Evolutionary conservation across 176 grass and related monocot genomes (phyloP).

Genomic region (Musa itinerans): DNA sequence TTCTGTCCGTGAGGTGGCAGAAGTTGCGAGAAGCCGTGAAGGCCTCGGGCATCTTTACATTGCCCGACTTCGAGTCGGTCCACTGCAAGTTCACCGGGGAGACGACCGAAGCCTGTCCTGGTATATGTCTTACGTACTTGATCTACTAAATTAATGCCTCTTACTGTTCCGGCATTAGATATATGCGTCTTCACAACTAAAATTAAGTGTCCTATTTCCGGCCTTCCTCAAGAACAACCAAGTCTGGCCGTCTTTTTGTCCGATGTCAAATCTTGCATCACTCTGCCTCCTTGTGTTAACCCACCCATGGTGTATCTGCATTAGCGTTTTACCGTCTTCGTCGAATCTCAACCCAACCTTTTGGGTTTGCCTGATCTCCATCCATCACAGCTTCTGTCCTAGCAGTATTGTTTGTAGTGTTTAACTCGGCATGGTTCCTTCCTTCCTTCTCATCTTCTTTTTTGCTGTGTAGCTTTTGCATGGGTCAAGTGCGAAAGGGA

Average conservation of each 20-base stretch:
- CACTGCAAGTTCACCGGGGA: constrained; percentile 46
- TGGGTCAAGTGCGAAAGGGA: constrained; percentile 56
- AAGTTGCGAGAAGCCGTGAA: constrained; percentile 40
- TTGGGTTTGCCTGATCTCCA: no score
- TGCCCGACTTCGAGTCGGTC: constrained; percentile 23
- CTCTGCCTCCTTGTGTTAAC: no score
- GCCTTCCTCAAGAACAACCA: no score
- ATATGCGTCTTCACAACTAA: no score
- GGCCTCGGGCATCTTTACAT: constrained; percentile 40
- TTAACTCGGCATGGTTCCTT: no score
- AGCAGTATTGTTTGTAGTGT: background rate
- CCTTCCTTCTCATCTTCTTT: background rate
- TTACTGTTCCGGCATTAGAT: no score
- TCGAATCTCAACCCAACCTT: no score
- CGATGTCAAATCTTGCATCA: no score
- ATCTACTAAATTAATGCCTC: background rate
- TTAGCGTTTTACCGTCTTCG: no score
- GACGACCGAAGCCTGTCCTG: constrained; percentile 29
- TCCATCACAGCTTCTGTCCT: background rate
- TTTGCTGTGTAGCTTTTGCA: constrained; percentile 43
- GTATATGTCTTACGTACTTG: constrained; percentile 1
- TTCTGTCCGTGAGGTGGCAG: constrained; percentile 41
- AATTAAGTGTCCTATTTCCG: no score
- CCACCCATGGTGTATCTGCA: no score
- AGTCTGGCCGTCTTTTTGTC: no score